These are phyloP conservation scores for Xerocomus spinulosus DNA, from an alignment of 768 basidiomycete genomes.

Conservation along the genomic window DNA sequence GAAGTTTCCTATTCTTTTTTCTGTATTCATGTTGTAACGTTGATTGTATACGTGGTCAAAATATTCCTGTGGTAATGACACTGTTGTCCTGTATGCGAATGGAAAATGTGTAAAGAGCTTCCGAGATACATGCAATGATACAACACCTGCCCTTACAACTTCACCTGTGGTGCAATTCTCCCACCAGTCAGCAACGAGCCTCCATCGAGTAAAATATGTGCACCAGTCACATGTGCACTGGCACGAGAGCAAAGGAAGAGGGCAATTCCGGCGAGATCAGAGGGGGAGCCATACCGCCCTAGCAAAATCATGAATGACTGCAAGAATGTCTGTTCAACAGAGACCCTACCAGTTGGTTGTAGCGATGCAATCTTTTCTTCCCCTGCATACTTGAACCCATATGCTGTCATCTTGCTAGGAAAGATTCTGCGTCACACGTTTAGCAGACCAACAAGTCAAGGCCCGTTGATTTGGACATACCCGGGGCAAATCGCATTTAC, in stretches of 20 bases:
- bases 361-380: constrained; percentile 45
- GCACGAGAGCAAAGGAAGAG: constrained; percentile 70
- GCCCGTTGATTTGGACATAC: constrained; percentile 33
- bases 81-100: too few species aligned
- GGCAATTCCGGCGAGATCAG: constrained; percentile 68
- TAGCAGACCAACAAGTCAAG: background rate
- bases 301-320: background rate
- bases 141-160: constrained; percentile 15
- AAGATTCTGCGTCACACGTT: constrained; percentile 46
- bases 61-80: constrained; percentile 5
- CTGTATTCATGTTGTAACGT: background rate
- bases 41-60: too few species aligned
- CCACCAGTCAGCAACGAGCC: constrained; percentile 34
- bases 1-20: background rate
- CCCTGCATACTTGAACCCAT: constrained; percentile 52
- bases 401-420: constrained; percentile 84
- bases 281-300: constrained; percentile 63
- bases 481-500: constrained; percentile 85
- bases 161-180: constrained; percentile 23
- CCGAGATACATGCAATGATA: background rate
- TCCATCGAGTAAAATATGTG: constrained; percentile 70
- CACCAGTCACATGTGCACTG: constrained; percentile 68
- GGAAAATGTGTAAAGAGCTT: background rate
- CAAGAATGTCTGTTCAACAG: background rate
- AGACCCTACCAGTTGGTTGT: constrained; percentile 61